Evolutionary conservation across 345 rosid genomes (phyloP), one percentile per base, ranked within the genome.

Genomic region (Eucalyptus microcorys): DNA sequence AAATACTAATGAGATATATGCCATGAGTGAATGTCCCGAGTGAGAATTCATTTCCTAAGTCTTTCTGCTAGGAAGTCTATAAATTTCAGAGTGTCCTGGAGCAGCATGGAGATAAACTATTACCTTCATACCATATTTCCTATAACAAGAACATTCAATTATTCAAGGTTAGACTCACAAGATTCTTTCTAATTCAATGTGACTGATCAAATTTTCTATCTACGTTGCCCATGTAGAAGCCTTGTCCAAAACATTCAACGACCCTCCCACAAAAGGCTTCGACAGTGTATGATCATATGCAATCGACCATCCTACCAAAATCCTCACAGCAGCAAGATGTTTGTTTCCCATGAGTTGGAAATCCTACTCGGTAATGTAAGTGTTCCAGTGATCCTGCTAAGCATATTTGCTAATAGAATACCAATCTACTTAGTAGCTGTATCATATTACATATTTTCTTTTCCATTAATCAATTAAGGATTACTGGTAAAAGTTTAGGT

Each of bases 41-140:
- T 17, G 43, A 17, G 43, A 34, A 68, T 17, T 86, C 87, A 30
- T n/a, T 49, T 16, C 14, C 32, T 34, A 50, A 84, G 90, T 91
- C 92, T 88, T 71, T 14, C 32, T 4, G 93, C 93, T 49, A 91
- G 92, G 86, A 92, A 92, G n/a, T 93, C 93, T 55, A 92, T 93
- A 66, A 93, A 90, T 34, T 89, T 61, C 1, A 89, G 91, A 34
- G 93, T 92, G 19, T 91, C 93, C 8, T 32, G 87, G 64, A 40
- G 34, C 76, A 68, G 81, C 81, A 68, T 34, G 43, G 81, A 68
- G 81, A 68, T 68, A 43, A 68, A 34, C 81, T 34, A 68, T 68
- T 34, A 68, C 43, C 7, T 68, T 68, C 81, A 68, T 24, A 90
- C 88, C 86, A 32, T 91, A 59, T 40, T 88, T 89, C 86, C 92